Base-by-base conservation (phyloP, 805 yeast species). In the Brettanomyces nanus region DNA sequence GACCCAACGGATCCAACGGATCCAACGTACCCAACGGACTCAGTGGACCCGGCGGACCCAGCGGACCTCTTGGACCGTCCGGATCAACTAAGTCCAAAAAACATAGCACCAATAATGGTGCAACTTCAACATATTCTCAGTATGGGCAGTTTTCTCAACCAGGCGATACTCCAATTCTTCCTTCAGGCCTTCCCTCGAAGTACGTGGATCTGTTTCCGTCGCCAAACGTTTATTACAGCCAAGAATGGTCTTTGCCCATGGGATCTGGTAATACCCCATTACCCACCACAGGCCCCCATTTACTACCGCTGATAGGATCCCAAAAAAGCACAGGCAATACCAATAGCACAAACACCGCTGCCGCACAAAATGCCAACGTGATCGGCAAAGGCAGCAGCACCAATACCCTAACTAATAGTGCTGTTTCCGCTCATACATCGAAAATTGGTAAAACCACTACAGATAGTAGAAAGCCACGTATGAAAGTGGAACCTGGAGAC, bases 131-230 rank as follows among this genome's bases (percentile, higher is more conserved):
- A 19, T n/a, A 13, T 17, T n/a, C 18, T 11, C 31, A 27, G 20
- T 35, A 11, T 14, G 15, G 21, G 13, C 38, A 35, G 28, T 33
- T 23, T 20, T 11, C 7, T 7, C 28, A 33, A 23, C 20, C 45
- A 0, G 52, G 52, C 13, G 75, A 80, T 10, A 86, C 80, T 28
- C 86, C 80, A 43, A 77, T 87, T 0, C 85, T 89, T 3, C 57
- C 81, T 11, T 65, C 77, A 4, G 80, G 82, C 10, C 61, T 83
- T 18, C 87, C 92, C 3, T 73, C 83, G 4, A 66, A 82, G 36
- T 82, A 78, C 48, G 75, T 81, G 28, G 92, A 83, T 50, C 65
- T 80, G 53, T 76, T 85, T 49, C 89, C 87, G 22, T 81, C 90
- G 5, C 95, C 95, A 0, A 73, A 78, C n/a, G 81, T 74, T 44